These are phyloP conservation scores for Cladophialophora exuberans DNA, from an alignment of 2,329 filamentous ascomycete species.

Conservation along the genomic window DNA sequence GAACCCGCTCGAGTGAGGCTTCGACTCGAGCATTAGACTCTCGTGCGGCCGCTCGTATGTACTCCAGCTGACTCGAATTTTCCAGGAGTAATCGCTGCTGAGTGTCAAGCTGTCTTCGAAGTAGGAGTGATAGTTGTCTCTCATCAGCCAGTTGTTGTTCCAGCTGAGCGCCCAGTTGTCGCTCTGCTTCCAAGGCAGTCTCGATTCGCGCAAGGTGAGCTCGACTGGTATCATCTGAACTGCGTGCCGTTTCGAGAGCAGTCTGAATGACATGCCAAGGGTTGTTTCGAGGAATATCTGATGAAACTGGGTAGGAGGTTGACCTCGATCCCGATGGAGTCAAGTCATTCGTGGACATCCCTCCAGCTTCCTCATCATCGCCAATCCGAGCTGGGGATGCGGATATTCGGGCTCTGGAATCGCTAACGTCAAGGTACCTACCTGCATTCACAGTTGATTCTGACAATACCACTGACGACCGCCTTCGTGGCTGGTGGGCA, in stretches of 20 bases:
- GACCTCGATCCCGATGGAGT: constrained; percentile 9
- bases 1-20: constrained; percentile 27
- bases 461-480: constrained; percentile 46
- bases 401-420: constrained; percentile 44
- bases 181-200: constrained; percentile 29
- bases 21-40: constrained; percentile 19
- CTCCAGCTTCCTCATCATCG: constrained; percentile 31
- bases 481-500: constrained; percentile 41
- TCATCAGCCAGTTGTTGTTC: constrained; percentile 31
- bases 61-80: constrained; percentile 14
- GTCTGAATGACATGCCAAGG: constrained; percentile 32
- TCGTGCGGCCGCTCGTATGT: constrained; percentile 15
- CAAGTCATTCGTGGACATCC: constrained; percentile 17
- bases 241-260: constrained; percentile 27
- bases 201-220: constrained; percentile 28
- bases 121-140: constrained; percentile 27
- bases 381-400: constrained; percentile 45
- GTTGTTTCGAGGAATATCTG: constrained; percentile 26
- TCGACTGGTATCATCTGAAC: constrained; percentile 16
- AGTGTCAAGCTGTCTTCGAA: constrained; percentile 31
- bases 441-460: constrained; percentile 37
- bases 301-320: constrained; percentile 12
- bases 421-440: constrained; percentile 36
- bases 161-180: constrained; percentile 28
- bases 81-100: constrained; percentile 28